Conservation (phyloP, 2,329 filamentous ascomycete genomes). For the Thelonectria rubi region DNA sequence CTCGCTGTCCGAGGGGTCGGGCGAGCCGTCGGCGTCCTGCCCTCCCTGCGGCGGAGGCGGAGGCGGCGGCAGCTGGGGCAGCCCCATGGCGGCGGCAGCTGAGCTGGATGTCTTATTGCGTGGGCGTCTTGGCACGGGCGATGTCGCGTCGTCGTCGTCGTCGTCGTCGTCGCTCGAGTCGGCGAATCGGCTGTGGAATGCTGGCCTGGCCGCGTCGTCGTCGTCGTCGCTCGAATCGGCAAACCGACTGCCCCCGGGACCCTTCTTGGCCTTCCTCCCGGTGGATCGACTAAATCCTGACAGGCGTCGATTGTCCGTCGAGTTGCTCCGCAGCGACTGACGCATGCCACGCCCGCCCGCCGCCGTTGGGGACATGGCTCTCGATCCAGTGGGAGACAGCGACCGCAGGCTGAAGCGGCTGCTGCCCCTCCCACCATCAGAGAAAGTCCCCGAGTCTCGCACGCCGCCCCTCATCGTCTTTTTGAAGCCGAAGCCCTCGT, state of each 20-base stretch:
- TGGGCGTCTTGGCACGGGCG: conserved; percentile 45
- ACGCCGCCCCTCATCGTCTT: conserved; percentile 71
- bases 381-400: conserved; percentile 70
- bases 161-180: conserved; percentile 76
- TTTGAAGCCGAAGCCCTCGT: conserved; percentile 69
- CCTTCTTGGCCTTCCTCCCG: conserved; percentile 48
- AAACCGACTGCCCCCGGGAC: conserved; percentile 67
- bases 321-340: conserved; percentile 55
- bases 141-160: conserved; percentile 52
- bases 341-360: conserved; percentile 54
- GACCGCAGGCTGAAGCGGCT: conserved; percentile 76
- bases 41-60: too few species aligned
- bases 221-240: conserved; percentile 77
- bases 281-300: conserved; percentile 54
- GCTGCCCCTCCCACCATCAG: conserved; percentile 48
- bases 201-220: conserved; percentile 25
- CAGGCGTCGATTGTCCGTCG: conserved; percentile 51
- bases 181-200: conserved; percentile 66
- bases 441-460: conserved; percentile 38
- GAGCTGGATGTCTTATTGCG: conserved; percentile 43
- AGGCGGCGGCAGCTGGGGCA: conserved; percentile 46
- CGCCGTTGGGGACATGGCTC: conserved; percentile 47
- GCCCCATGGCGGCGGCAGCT: conserved; percentile 48
- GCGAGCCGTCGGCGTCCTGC: conserved; percentile 51
- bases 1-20: conserved; percentile 68